Percentiles rank a stretch among this genome's conserved stretches.
These are phyloP conservation scores for Coemansia umbellata DNA, from an alignment of 192 early-diverging fungal species.

Conservation along the genomic window DNA sequence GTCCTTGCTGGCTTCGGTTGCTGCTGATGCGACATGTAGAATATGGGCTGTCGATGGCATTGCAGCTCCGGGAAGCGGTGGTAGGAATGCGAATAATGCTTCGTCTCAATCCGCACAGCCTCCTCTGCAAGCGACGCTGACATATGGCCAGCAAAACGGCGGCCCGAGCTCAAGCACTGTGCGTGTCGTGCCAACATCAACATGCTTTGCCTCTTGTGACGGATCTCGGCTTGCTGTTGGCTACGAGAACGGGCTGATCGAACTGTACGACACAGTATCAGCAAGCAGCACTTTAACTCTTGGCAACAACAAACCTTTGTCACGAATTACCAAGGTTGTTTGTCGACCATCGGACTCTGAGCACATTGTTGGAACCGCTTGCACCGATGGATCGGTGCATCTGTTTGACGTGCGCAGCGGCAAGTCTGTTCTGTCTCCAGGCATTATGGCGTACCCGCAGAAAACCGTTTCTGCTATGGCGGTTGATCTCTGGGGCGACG, in stretches of 20 bases:
- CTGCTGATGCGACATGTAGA: slow-evolving; percentile 30
- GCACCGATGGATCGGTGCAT: slow-evolving; percentile 15
- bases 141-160: background rate
- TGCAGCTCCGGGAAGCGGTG: background rate
- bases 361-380: slow-evolving; percentile 14
- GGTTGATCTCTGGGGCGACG: slow-evolving; percentile 3
- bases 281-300: too few species aligned
- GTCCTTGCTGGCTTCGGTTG: slow-evolving; percentile 35
- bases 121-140: slow-evolving; percentile 1
- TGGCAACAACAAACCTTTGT: too few species aligned
- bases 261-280: background rate
- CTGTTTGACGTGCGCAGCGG: slow-evolving; percentile 27
- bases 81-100: background rate
- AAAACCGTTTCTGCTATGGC: slow-evolving; percentile 7
- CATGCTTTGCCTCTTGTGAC: slow-evolving; percentile 5
- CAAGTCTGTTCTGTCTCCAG: background rate
- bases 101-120: too few species aligned
- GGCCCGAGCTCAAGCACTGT: slow-evolving; percentile 3
- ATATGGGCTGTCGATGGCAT: slow-evolving; percentile 23
- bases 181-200: background rate
- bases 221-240: slow-evolving; percentile 6
- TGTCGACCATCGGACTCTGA: background rate
- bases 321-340: slow-evolving; percentile 3
- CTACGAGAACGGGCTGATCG: slow-evolving; percentile 1
- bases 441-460: slow-evolving; percentile 4